Conservation (phyloP, 2,329 filamentous ascomycete species). For the Neonectria sp. region DNA sequence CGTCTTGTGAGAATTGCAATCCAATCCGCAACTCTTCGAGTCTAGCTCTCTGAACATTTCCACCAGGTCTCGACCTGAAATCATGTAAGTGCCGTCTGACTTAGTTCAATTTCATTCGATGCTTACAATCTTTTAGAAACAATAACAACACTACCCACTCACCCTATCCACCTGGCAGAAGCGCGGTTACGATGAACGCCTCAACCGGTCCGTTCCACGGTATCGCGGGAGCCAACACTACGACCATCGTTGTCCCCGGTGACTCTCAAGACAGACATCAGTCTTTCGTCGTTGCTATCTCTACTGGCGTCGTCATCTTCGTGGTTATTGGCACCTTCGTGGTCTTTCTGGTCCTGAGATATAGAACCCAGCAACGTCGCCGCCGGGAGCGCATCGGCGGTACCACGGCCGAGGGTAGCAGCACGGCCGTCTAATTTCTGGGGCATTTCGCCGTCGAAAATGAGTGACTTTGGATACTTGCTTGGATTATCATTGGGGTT, state of each 20-base stretch:
- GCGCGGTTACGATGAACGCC: neutral
- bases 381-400: neutral
- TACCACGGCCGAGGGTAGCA: neutral
- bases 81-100: neutral
- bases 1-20: neutral
- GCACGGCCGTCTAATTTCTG: neutral
- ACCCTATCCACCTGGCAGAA: neutral
- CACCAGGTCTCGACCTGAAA: neutral
- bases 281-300: neutral
- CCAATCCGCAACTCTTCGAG: neutral
- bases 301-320: neutral
- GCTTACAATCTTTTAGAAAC: neutral
- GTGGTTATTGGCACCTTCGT: neutral
- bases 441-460: neutral
- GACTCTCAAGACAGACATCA: neutral
- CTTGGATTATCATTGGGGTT: neutral
- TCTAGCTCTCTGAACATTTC: neutral
- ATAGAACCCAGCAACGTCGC: neutral
- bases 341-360: neutral
- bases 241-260: neutral
- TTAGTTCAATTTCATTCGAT: too few species aligned
- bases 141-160: neutral
- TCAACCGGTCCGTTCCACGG: slow-evolving; percentile 1
- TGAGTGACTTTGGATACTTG: neutral
- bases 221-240: neutral